Conservation (phyloP, 2,329 filamentous ascomycete species). For the Stachybotrys chartarum region DNA sequence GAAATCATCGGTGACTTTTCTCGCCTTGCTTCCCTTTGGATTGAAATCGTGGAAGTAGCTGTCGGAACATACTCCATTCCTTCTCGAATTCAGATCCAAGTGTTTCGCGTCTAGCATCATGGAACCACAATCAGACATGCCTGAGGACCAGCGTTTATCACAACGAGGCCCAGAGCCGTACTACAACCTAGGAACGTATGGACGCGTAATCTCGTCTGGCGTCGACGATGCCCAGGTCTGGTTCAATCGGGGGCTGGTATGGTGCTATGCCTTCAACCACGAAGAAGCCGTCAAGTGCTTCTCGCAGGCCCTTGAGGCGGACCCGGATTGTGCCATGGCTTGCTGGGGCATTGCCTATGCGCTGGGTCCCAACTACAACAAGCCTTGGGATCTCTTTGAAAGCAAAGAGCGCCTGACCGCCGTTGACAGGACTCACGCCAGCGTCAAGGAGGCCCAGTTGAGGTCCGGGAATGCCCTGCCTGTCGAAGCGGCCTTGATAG, state of each 20-base stretch:
- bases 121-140: background rate
- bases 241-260: constrained; percentile 67
- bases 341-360: constrained; percentile 67
- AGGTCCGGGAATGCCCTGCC: constrained; percentile 13
- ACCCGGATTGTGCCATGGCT: constrained; percentile 52
- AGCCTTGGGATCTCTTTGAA: constrained; percentile 69
- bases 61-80: too few relatives aligned
- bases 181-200: constrained; percentile 55
- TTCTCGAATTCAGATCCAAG: too few relatives aligned
- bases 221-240: constrained; percentile 50
- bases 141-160: background rate
- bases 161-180: background rate
- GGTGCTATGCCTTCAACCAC: constrained; percentile 72
- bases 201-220: constrained; percentile 46
- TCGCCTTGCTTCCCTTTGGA: too few relatives aligned
- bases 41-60: too few relatives aligned
- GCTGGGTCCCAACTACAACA: constrained; percentile 69
- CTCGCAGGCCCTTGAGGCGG: constrained; percentile 46
- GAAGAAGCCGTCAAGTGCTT: constrained; percentile 63
- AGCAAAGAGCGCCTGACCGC: constrained; percentile 46
- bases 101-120: background rate
- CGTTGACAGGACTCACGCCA: constrained; percentile 27
- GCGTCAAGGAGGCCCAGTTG: constrained; percentile 18
- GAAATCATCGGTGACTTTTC: too few relatives aligned
- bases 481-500: constrained; percentile 53